These are phyloP conservation scores for Torulaspora delbrueckii DNA, from an alignment of 805 yeast species.

Conservation along the genomic window DNA sequence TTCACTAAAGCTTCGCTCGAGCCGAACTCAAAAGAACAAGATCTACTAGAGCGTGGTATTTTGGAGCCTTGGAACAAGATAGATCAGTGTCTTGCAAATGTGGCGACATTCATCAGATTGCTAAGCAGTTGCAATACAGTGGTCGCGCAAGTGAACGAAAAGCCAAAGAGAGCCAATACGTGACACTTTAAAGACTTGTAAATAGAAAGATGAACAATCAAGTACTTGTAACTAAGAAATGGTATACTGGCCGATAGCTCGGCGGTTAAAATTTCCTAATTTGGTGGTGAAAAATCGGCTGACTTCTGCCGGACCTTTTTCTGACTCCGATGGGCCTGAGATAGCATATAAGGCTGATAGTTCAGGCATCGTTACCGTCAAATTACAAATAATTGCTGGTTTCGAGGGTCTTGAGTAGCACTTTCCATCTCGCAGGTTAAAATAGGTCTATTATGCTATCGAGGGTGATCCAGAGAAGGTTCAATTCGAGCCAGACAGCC, in stretches of 20 bases:
- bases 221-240: background rate
- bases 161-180: constrained; percentile 16
- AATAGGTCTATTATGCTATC: background rate
- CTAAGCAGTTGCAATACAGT: constrained; percentile 20
- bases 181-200: constrained; percentile 4
- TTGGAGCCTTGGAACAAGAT: constrained; percentile 29
- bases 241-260: background rate
- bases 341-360: constrained; percentile 1
- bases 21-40: constrained; percentile 2
- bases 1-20: constrained; percentile 15
- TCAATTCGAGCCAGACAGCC: constrained; percentile 33
- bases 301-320: constrained; percentile 1
- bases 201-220: background rate
- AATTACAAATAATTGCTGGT: background rate
- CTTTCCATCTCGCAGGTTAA: background rate
- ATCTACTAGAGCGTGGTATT: constrained; percentile 16
- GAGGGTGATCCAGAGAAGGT: constrained; percentile 21
- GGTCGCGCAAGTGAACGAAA: constrained; percentile 24
- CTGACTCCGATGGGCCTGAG: constrained; percentile 1
- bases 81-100: constrained; percentile 18
- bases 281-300: background rate
- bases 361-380: background rate
- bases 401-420: background rate
- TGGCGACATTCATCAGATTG: constrained; percentile 17
- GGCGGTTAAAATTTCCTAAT: background rate